Percentiles rank a stretch among this genome's conserved stretches.
phyloP scores from a whole-genome alignment of 805 yeast genomes.

The Gaillardinia entomophila region DNA sequence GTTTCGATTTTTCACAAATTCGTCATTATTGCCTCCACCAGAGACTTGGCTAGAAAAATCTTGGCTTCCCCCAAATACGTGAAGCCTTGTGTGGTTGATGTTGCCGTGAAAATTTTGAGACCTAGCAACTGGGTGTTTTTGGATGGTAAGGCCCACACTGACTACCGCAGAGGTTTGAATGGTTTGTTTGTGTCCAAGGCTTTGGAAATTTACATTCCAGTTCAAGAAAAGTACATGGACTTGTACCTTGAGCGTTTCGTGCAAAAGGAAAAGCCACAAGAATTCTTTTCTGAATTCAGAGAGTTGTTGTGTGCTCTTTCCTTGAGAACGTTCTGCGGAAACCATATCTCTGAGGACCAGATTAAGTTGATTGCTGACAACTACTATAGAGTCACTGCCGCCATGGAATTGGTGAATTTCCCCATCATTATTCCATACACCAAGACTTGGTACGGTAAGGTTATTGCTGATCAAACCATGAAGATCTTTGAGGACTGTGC shows the following conservation, averaged over 20 bases:
- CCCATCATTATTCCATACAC: conserved; percentile 95
- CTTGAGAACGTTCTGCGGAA: conserved; percentile 91
- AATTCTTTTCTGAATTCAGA: conserved; percentile 90
- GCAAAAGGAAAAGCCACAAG: conserved; percentile 55
- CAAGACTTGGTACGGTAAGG: conserved; percentile 96
- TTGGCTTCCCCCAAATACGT: conserved; percentile 81
- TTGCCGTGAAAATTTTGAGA: conserved; percentile 86
- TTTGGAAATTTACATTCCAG: conserved; percentile 76
- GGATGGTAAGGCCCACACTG: conserved; percentile 93
- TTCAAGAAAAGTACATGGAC: conserved; percentile 81
- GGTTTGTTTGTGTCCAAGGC: conserved; percentile 85
- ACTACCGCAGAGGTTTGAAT: conserved; percentile 85
- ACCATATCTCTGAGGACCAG: conserved; percentile 88
- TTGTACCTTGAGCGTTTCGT: conserved; percentile 67
- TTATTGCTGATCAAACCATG: conserved; percentile 92
- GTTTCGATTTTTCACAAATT: conserved; percentile 97
- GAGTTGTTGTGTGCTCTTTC: conserved; percentile 95
- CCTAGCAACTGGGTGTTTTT: conserved; percentile 97
- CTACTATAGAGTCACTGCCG: conserved; percentile 89
- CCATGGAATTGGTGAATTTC: conserved; percentile 94
- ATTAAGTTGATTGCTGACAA: conserved; percentile 85
- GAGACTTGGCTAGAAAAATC: conserved; percentile 85
- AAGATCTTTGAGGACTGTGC: conserved; percentile 86
- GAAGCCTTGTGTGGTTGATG: conserved; percentile 97
- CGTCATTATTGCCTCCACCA: conserved; percentile 85